A percentile compares a stretch with the other conserved stretches of the same genome.
These are phyloP conservation scores for Fusarium guadeloupense DNA, from an alignment of 2,329 filamentous ascomycete genomes.

Conservation along the genomic window DNA sequence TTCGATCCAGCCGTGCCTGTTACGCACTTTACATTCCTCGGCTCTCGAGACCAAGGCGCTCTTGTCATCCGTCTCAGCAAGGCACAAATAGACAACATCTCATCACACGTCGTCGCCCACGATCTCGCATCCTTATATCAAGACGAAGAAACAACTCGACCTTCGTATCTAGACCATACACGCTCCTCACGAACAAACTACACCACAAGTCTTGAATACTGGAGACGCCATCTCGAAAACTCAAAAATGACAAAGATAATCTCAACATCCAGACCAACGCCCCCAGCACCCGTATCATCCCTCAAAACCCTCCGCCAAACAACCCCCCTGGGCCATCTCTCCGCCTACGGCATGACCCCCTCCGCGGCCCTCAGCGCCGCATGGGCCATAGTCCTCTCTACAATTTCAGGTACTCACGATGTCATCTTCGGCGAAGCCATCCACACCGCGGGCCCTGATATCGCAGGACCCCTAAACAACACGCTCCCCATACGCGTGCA, in stretches of 20 bases:
- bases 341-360: constrained; percentile 57
- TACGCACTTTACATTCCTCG: constrained; percentile 62
- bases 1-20: constrained; percentile 55
- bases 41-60: constrained; percentile 57
- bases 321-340: constrained; percentile 53
- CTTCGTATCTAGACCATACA: constrained; percentile 60
- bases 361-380: constrained; percentile 66
- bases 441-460: constrained; percentile 54
- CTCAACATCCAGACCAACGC: constrained; percentile 53
- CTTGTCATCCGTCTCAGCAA: constrained; percentile 59
- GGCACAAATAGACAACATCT: constrained; percentile 60
- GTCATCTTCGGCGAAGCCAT: constrained; percentile 66
- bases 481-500: constrained; percentile 59
- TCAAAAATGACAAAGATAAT: constrained; percentile 58
- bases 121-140: constrained; percentile 60
- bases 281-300: constrained; percentile 46
- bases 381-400: constrained; percentile 65
- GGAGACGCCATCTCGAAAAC: constrained; percentile 56
- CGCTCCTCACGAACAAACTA: constrained; percentile 52
- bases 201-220: constrained; percentile 56
- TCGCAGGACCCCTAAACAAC: constrained; percentile 62
- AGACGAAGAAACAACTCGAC: constrained; percentile 45
- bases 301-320: constrained; percentile 53
- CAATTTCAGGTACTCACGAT: constrained; percentile 58
- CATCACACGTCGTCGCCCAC: constrained; percentile 57